A percentile compares a stretch with the other conserved stretches of the same genome.
Evolutionary conservation across 2,329 filamentous ascomycete species (phyloP).

Genomic region (Intubia oerlemansii): DNA sequence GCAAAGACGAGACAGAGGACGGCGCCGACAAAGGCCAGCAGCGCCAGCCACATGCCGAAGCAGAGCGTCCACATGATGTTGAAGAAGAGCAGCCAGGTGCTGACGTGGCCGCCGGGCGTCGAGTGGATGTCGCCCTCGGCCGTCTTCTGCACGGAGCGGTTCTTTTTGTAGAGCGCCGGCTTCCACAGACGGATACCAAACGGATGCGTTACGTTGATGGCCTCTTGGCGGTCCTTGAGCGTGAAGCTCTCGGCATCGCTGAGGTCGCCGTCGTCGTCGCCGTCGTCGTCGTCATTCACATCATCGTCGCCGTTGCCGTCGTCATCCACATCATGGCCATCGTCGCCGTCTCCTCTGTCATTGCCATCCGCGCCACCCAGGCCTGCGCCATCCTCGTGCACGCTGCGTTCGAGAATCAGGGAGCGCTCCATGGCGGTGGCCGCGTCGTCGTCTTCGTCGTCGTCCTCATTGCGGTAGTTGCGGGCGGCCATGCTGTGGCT

Average conservation of each 20-base stretch:
- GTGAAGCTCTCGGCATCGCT: slow-evolving; percentile 97
- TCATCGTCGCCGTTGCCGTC: slow-evolving; percentile 18
- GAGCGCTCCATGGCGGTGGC: slow-evolving; percentile 2
- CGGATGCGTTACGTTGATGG: slow-evolving; percentile 96
- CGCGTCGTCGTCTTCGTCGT: slow-evolving; percentile 3
- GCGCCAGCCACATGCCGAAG: slow-evolving; percentile 91
- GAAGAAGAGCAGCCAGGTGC: slow-evolving; percentile 64
- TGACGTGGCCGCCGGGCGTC: slow-evolving; percentile 70
- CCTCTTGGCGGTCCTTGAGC: slow-evolving; percentile 85
- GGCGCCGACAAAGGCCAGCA: slow-evolving; percentile 53
- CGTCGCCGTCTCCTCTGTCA: no score
- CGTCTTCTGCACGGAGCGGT: slow-evolving; percentile 84
- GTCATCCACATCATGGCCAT: slow-evolving; percentile 17
- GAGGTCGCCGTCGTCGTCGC: slow-evolving; percentile 47
- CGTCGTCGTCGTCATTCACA: slow-evolving; percentile 20
- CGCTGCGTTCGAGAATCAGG: slow-evolving; percentile 5
- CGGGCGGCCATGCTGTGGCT: neutral
- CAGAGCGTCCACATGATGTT: slow-evolving; percentile 78
- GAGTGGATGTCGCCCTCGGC: slow-evolving; percentile 96
- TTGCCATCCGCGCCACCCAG: slow-evolving; percentile 17
- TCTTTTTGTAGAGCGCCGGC: slow-evolving; percentile 93
- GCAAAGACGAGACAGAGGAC: slow-evolving; percentile 60
- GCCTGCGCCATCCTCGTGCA: slow-evolving; percentile 13
- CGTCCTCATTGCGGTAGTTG: no score
- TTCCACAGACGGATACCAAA: slow-evolving; percentile 99